Conservation (phyloP, 331 rosid species). For the Saraca asoca region DNA sequence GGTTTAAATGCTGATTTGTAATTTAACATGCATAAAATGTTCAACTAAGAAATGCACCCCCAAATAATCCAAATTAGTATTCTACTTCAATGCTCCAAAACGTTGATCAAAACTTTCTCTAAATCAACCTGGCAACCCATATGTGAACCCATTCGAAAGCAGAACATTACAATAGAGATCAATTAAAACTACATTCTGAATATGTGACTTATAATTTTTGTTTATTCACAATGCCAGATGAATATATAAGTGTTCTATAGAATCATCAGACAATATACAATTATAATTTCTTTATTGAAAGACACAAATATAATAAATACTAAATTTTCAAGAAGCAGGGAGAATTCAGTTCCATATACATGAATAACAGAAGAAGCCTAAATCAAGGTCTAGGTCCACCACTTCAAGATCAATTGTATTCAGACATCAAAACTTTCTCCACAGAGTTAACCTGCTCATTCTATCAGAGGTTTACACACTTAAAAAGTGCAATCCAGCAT, state of each 20-base stretch:
- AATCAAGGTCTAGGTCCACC: background rate
- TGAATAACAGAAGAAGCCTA: background rate
- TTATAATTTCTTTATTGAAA: too few species aligned
- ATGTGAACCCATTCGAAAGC: too few species aligned
- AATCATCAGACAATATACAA: too few species aligned
- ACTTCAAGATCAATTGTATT: background rate
- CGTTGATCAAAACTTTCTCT: too few species aligned
- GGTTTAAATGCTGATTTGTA: background rate
- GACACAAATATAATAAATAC: too few species aligned
- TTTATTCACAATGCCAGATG: too few species aligned
- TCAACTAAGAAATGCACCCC: background rate
- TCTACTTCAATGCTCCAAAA: too few species aligned
- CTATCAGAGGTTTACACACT: background rate
- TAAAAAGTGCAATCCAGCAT: background rate
- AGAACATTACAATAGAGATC: too few species aligned
- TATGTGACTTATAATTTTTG: too few species aligned
- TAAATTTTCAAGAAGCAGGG: slow-evolving; percentile 19
- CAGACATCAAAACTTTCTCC: background rate
- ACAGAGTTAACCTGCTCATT: background rate
- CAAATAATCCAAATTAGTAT: background rate
- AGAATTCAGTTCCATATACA: background rate
- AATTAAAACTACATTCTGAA: too few species aligned
- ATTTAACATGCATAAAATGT: slow-evolving; percentile 1
- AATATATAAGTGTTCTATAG: too few species aligned
- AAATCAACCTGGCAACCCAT: too few species aligned